Base-by-base conservation (phyloP, 148 eudicot species). In the Persicaria maculosa region DNA sequence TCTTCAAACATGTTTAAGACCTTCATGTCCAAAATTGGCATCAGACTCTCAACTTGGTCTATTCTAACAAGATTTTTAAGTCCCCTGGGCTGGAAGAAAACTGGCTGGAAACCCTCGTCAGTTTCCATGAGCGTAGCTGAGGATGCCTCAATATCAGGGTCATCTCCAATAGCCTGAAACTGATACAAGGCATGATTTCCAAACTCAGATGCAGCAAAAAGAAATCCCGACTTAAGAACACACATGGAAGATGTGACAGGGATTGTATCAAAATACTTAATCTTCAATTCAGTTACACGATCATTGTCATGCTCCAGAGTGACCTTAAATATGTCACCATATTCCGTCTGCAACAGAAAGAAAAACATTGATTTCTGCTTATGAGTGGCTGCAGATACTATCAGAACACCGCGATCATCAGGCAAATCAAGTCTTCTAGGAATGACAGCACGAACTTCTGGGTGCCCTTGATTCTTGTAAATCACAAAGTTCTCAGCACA, bases 11-110 rank as follows among this genome's bases (percentile, higher is more conserved):
- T 82, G 77, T 92, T 96, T n/a, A 73, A 52, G 22, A 96, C 87
- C 82, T 90, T 96, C 99, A 96, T 92, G 77, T 95, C 99, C 99
- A 96, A 85, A 20, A 96, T 83, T 1, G 99, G 97, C 99, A 96
- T 96, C 80, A 96, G 86, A 80, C 99, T 96, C 83, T 92, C 97
- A 48, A 96, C 88, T 45, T 95, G 99, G 70, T 96, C 97, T 55
- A 96, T 89, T 81, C 97, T 87, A 46, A 89, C 84, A 50, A 96
- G 91, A 44, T 96, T 96, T 86, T 90, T 92, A 74, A 90, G 89
- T 75, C 82, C 83, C 81, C 97, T 88, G 19, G 97, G 97, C 73
- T 89, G 87, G 81, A 96, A 96, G 77, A 86, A 96, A 8, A 90
- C 89, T 5, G 97, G 97, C 81, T 90, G 93, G 59, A 87, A 96